Evolutionary conservation across 805 yeast genomes (phyloP).

Genomic region (Candida ovalis): DNA sequence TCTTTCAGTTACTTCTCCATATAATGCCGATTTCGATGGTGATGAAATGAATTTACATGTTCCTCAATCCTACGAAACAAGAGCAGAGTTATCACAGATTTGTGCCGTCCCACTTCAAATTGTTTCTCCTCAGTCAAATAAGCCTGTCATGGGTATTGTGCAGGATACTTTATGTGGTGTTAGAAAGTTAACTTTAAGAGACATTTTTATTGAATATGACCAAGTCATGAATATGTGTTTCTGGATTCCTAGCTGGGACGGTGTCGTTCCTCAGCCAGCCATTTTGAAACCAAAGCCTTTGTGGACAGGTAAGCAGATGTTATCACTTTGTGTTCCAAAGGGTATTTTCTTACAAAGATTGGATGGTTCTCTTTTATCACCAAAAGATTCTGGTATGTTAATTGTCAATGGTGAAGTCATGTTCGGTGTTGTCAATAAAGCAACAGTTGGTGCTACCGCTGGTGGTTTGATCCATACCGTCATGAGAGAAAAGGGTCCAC

Average conservation of each 20-base stretch:
- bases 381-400: slow-evolving; percentile 94
- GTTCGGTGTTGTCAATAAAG: slow-evolving; percentile 97
- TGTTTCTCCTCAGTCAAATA: slow-evolving; percentile 97
- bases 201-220: slow-evolving; percentile 81
- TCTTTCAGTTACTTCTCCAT: slow-evolving; percentile 97
- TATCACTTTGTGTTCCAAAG: slow-evolving; percentile 89
- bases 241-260: slow-evolving; percentile 99
- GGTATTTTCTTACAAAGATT: slow-evolving; percentile 94
- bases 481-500: slow-evolving; percentile 95
- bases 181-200: slow-evolving; percentile 92
- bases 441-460: slow-evolving; percentile 96
- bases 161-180: slow-evolving; percentile 98
- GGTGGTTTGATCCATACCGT: slow-evolving; percentile 98
- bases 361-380: slow-evolving; percentile 83
- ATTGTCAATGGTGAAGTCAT: slow-evolving; percentile 93
- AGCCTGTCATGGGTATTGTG: slow-evolving; percentile 99
- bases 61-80: slow-evolving; percentile 96
- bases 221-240: slow-evolving; percentile 94
- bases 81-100: slow-evolving; percentile 91
- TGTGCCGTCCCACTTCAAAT: slow-evolving; percentile 98
- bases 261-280: slow-evolving; percentile 94
- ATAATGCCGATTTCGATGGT: slow-evolving; percentile 99
- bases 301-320: slow-evolving; percentile 96
- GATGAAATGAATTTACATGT: slow-evolving; percentile 99
- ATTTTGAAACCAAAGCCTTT: slow-evolving; percentile 90